Percentiles rank a stretch among this genome's conserved stretches.
Conservation (phyloP, 176 grass and related monocot genomes). For the Leersia perrieri region DNA sequence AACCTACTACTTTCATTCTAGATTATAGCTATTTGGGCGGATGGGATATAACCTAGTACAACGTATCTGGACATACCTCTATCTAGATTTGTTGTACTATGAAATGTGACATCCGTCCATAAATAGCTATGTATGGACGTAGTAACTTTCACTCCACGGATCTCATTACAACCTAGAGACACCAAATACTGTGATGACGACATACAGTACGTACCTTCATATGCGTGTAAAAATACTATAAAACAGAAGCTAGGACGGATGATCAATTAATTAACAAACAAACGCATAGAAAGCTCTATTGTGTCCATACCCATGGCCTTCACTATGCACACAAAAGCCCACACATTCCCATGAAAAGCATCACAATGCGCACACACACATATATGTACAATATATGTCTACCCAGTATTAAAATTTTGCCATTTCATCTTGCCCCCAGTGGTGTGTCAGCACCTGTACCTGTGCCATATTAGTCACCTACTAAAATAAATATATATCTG, state of each 20-base stretch:
- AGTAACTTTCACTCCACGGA: too few species aligned
- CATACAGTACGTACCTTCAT: background rate
- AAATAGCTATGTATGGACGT: too few species aligned
- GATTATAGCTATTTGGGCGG: too few species aligned
- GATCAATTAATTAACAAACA: background rate
- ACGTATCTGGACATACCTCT: too few species aligned
- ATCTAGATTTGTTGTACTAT: too few species aligned
- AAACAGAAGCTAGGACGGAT: background rate
- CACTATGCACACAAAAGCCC: slow-evolving; percentile 37
- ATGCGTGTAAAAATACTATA: background rate
- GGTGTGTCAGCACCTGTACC: slow-evolving; percentile 15
- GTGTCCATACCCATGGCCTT: slow-evolving; percentile 34
- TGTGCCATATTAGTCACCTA: slow-evolving; percentile 3
- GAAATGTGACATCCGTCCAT: too few species aligned
- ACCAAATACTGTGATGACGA: background rate
- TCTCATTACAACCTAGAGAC: background rate
- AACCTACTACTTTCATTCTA: too few species aligned
- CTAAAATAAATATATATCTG: slow-evolving; percentile 12
- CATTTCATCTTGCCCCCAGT: background rate
- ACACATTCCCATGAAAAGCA: slow-evolving; percentile 51
- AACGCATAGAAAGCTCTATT: slow-evolving; percentile 42
- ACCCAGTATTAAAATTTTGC: background rate
- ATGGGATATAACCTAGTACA: too few species aligned
- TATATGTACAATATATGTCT: background rate
- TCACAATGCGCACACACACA: slow-evolving; percentile 8